Evolutionary conservation across 352 stramenopile species (phyloP), one percentile per base, ranked within the genome.

Genomic region (Globisporangium nagaii): DNA sequence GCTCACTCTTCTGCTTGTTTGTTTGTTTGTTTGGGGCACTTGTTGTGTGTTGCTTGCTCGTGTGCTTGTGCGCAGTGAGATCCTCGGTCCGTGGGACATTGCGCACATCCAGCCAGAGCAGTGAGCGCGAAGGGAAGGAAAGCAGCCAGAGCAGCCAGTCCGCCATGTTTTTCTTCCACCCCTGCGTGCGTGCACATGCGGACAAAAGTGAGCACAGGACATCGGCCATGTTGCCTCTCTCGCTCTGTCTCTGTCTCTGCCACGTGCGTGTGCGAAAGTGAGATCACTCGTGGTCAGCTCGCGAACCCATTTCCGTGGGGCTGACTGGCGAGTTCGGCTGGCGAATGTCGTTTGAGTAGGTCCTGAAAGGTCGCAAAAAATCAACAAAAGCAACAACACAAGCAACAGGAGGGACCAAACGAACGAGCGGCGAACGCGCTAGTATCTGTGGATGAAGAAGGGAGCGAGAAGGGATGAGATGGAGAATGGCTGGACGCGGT

Each of bases 41-140:
- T 48, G 24, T 35, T 49, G 39, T 30, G 25, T 32, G 34, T 36
- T 52, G 12, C 30, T 28, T 44, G 13, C 11, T 45, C 49, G 44
- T 31, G 32, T 34, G 30, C 19, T 8, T 56, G 27, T 51, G 48
- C 46, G 27, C 49, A 93, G 84, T 53, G 75, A 93, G 59, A 96
- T 96, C 66, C 70, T 93, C 31, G 90, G 90, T 0, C 90, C 90
- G 2, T 97, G 90, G 90, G 90, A 97, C 56, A 96, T 97, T 53
- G 85, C 86, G 20, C 82, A 94, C 44, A 79, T 88, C 62, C 71
- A 88, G 52, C 75, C 75, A 22, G 70, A 88, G 59, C 72, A 84
- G 52, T 84, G 64, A 37, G 9, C 15, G n/a, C 24, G 9, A 59
- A 53, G 11, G 36, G 46, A 24, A 43, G 17, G 24, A 56, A 56